Percentiles rank a stretch among this genome's conserved stretches.
These are phyloP conservation scores for Xylaria polymorpha DNA, from an alignment of 2,329 filamentous ascomycete species.

Conservation along the genomic window DNA sequence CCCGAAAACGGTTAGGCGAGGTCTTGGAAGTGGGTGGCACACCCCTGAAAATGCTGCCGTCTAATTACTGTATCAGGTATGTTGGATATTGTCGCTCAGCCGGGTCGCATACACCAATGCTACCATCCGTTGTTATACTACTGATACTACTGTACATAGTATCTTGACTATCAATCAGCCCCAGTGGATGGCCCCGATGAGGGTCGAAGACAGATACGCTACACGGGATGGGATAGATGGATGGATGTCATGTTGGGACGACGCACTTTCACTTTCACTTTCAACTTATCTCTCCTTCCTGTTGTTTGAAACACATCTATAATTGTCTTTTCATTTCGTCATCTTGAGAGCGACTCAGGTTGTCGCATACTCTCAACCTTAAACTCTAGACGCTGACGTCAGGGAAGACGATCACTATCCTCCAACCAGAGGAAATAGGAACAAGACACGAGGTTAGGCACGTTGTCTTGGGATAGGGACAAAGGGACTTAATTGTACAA, in stretches of 20 bases:
- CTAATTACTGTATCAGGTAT: neutral
- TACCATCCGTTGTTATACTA: neutral
- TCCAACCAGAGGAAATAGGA: neutral
- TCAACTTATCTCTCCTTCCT: neutral
- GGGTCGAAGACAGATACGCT: neutral
- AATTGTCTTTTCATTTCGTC: too few relatives aligned
- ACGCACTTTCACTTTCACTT: too few relatives aligned
- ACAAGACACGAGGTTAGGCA: neutral
- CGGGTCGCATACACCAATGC: slow-evolving; percentile 1
- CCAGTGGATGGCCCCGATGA: neutral
- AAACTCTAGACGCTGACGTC: neutral
- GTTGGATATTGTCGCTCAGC: slow-evolving; percentile 12
- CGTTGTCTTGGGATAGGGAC: neutral
- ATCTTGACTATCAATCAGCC: slow-evolving; percentile 16
- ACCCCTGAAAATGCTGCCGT: slow-evolving; percentile 11
- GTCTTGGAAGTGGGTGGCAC: slow-evolving; percentile 7
- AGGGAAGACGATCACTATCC: neutral
- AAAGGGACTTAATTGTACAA: neutral
- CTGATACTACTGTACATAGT: neutral
- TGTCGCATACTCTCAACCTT: neutral
- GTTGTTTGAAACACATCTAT: neutral
- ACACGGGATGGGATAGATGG: neutral
- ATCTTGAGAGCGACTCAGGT: too few relatives aligned
- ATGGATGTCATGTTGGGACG: slow-evolving; percentile 3
- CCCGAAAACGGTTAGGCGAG: neutral